Conservation (phyloP, 2,329 filamentous ascomycete species). For the Aspergillus tamarii region DNA sequence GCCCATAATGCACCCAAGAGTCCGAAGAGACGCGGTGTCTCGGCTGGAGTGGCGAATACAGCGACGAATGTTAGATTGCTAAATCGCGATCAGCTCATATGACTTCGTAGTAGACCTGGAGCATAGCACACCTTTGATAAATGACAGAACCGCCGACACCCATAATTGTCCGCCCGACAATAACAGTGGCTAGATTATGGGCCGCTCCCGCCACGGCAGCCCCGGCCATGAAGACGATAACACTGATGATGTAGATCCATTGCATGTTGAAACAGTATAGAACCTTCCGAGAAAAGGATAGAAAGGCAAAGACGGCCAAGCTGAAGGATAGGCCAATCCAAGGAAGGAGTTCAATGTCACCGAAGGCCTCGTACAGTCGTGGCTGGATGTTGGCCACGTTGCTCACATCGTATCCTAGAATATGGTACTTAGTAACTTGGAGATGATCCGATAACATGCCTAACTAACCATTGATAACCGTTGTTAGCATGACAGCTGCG, state of each 20-base stretch:
- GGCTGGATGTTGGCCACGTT: conserved; percentile 23
- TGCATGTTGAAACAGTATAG: conserved; percentile 8
- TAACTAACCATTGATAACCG: conserved; percentile 16
- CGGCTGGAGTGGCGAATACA: conserved; percentile 1
- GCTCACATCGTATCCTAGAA: conserved; percentile 21
- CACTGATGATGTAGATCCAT: conserved; percentile 5
- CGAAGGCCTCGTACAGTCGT: conserved; percentile 18
- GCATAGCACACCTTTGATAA: neutral
- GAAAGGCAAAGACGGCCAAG: conserved; percentile 16
- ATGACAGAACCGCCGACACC: conserved; percentile 1
- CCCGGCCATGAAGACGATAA: conserved; percentile 6
- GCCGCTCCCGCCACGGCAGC: conserved; percentile 6
- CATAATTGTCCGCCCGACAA: conserved; percentile 8
- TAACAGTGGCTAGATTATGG: conserved; percentile 1
- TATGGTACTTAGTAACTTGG: neutral
- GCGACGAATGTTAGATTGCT: conserved; percentile 8
- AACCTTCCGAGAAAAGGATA: conserved; percentile 12
- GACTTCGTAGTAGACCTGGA: neutral
- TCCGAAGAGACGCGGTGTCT: conserved; percentile 6
- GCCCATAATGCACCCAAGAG: conserved; percentile 4
- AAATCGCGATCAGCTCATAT: neutral
- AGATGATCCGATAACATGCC: neutral
- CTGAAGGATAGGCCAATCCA: conserved; percentile 20
- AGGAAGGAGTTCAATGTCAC: conserved; percentile 18
- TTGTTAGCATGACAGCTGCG: conserved; percentile 14